These are phyloP conservation scores for Elaeagnus macrophylla DNA, from an alignment of 306 rosid genomes.

Conservation along the genomic window DNA sequence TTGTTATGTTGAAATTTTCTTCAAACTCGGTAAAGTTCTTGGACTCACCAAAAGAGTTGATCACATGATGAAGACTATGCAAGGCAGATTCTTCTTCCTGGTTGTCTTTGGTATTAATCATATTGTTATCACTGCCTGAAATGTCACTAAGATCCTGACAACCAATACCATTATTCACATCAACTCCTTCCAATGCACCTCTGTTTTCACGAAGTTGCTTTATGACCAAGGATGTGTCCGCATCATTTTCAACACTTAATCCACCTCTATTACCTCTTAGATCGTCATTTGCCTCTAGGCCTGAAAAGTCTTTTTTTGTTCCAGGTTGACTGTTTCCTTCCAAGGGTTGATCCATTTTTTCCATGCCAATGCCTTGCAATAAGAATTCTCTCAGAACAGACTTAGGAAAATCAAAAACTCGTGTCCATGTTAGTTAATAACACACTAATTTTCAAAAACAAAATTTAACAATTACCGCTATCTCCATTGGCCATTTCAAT, in stretches of 20 bases:
- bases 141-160: too few relatives aligned
- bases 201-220: background rate
- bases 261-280: background rate
- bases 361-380: background rate
- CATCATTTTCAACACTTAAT: background rate
- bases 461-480: background rate
- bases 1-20: background rate
- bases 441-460: background rate
- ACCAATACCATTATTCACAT: background rate
- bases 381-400: background rate
- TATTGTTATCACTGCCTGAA: background rate
- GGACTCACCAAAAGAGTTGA: background rate
- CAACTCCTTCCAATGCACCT: background rate
- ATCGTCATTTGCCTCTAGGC: background rate
- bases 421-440: background rate
- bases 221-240: background rate
- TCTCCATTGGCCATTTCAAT: background rate
- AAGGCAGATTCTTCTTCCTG: background rate
- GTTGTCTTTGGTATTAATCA: background rate
- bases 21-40: slow-evolving; percentile 2
- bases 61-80: background rate
- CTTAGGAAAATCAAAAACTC: background rate
- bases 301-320: background rate
- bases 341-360: background rate
- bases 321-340: slow-evolving; percentile 1